phyloP scores from a whole-genome alignment of 306 rosid genomes.

The Glycine latifolia region DNA sequence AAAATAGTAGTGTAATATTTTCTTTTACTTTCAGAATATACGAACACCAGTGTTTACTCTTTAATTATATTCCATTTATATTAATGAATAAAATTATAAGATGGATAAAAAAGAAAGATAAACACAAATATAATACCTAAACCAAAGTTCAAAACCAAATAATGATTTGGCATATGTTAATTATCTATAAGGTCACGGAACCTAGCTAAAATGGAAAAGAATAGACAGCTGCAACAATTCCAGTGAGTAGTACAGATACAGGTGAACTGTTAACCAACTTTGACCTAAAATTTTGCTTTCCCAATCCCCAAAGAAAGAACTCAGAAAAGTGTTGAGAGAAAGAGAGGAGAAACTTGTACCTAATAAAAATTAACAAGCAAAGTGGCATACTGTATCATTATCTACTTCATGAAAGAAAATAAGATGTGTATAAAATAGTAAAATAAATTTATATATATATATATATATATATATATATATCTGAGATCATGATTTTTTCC shows the following conservation, averaged over 20 bases:
- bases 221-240: not conserved
- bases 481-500: not conserved
- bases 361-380: slow-evolving; percentile 15
- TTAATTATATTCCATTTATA: no score
- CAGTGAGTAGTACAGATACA: not conserved
- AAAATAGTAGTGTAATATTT: no score
- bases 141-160: not conserved
- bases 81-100: no score
- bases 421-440: not conserved
- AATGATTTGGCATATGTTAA: not conserved
- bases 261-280: not conserved
- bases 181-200: not conserved
- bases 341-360: not conserved
- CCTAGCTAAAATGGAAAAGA: not conserved
- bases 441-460: not conserved
- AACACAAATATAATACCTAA: not conserved
- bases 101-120: not conserved
- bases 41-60: no score
- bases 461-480: not conserved
- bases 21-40: no score
- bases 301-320: slow-evolving; percentile 9
- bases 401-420: slow-evolving; percentile 6
- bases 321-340: not conserved
- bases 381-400: not conserved
- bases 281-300: slow-evolving; percentile 15